phyloP scores from a whole-genome alignment of 2,329 filamentous ascomycete species.

The Talaromyces islandicus region DNA sequence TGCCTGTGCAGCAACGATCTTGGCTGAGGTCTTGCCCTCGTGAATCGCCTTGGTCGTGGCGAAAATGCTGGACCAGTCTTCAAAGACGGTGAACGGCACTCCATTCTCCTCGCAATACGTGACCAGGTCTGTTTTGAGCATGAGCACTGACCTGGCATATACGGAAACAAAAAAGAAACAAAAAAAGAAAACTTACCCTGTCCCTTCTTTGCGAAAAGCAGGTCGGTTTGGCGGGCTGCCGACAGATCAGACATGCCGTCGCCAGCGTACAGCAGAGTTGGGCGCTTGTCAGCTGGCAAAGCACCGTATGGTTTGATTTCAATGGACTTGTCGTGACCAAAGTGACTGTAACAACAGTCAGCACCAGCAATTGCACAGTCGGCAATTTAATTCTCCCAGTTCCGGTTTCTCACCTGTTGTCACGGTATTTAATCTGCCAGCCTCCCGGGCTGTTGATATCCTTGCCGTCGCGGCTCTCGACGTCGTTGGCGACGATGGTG shows the following conservation, averaged over 20 bases:
- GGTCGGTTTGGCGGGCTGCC: slow-evolving; percentile 84
- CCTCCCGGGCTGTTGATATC: slow-evolving; percentile 71
- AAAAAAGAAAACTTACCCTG: slow-evolving; percentile 56
- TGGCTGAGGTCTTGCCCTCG: slow-evolving; percentile 63
- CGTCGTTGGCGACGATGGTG: slow-evolving; percentile 86
- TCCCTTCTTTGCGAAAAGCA: slow-evolving; percentile 89
- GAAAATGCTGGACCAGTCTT: slow-evolving; percentile 75
- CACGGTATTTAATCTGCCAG: slow-evolving; percentile 84
- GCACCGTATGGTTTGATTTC: slow-evolving; percentile 77
- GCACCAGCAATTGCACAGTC: not conserved
- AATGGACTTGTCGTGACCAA: slow-evolving; percentile 95
- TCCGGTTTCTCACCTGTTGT: slow-evolving; percentile 60
- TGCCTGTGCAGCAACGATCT: slow-evolving; percentile 59
- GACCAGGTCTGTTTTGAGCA: slow-evolving; percentile 62
- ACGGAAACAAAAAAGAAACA: not conserved
- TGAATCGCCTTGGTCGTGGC: slow-evolving; percentile 69
- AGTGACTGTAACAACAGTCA: slow-evolving; percentile 49
- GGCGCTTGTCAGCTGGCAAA: slow-evolving; percentile 62
- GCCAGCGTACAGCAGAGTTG: slow-evolving; percentile 87
- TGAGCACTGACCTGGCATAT: not conserved
- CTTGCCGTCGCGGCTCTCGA: slow-evolving; percentile 61
- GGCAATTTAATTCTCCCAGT: not conserved
- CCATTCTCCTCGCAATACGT: slow-evolving; percentile 77
- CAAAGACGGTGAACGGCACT: slow-evolving; percentile 81
- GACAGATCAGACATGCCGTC: slow-evolving; percentile 91